Conservation (phyloP, 2,329 filamentous ascomycete genomes). For the Ceratocystis lukuohia region DNA sequence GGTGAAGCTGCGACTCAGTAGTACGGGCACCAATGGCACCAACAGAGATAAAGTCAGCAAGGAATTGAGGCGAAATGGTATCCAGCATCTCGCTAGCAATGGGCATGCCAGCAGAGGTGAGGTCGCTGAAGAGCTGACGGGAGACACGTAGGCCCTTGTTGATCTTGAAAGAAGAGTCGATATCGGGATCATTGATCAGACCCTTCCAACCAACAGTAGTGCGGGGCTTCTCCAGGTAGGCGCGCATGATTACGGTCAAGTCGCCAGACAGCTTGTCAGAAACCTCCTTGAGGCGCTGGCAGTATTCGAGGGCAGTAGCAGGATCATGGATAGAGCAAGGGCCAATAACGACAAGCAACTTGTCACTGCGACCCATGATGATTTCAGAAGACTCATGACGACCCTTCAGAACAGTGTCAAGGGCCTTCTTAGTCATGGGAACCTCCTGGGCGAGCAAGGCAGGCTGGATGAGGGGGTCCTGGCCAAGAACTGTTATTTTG, state of each 20-base stretch:
- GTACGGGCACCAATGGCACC: conserved; percentile 93
- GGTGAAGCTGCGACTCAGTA: conserved; percentile 91
- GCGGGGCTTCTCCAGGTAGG: conserved; percentile 96
- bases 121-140: conserved; percentile 83
- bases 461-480: conserved; percentile 85
- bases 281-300: conserved; percentile 59
- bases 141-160: conserved; percentile 93
- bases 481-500: conserved; percentile 53
- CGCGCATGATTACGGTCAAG: conserved; percentile 89
- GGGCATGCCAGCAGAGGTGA: conserved; percentile 78
- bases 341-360: conserved; percentile 79
- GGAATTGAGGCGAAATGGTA: conserved; percentile 95
- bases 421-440: conserved; percentile 42
- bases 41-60: conserved; percentile 88
- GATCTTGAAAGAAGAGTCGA: conserved; percentile 94
- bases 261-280: conserved; percentile 70
- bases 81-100: conserved; percentile 98
- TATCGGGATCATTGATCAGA: conserved; percentile 96
- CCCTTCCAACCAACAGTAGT: conserved; percentile 99
- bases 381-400: conserved; percentile 54
- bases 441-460: conserved; percentile 95
- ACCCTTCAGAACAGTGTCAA: conserved; percentile 46
- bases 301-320: conserved; percentile 75
- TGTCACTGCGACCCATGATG: conserved; percentile 43
- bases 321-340: conserved; percentile 98